Evolutionary conservation across 2,329 filamentous ascomycete genomes (phyloP).

Genomic region (Arthrocladium fulminans): DNA sequence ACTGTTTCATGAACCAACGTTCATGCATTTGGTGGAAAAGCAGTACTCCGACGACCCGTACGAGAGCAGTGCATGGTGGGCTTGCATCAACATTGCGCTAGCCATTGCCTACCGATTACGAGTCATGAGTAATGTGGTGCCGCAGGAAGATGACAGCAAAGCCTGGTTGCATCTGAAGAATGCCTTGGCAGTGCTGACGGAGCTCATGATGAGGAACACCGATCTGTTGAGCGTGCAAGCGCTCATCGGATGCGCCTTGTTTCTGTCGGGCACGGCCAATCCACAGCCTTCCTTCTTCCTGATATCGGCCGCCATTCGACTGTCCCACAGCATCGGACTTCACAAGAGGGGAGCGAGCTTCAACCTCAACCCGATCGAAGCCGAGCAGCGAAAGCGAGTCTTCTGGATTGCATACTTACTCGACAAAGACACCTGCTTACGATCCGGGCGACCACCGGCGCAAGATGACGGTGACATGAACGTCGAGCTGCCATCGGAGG

Average conservation of each 20-base stretch:
- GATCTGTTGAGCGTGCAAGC: slow-evolving; percentile 93
- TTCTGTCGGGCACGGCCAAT: slow-evolving; percentile 92
- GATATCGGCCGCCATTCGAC: slow-evolving; percentile 78
- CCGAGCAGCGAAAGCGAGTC: slow-evolving; percentile 75
- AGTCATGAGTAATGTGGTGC: slow-evolving; percentile 89
- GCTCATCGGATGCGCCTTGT: slow-evolving; percentile 82
- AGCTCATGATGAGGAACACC: slow-evolving; percentile 91
- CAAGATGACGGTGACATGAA: slow-evolving; percentile 85
- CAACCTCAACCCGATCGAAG: slow-evolving; percentile 85
- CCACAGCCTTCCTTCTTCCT: slow-evolving; percentile 89
- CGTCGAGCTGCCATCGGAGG: slow-evolving; percentile 83
- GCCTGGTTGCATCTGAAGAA: slow-evolving; percentile 97
- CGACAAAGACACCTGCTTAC: slow-evolving; percentile 64
- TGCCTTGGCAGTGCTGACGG: slow-evolving; percentile 83
- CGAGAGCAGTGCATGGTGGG: slow-evolving; percentile 96
- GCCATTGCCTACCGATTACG: slow-evolving; percentile 89
- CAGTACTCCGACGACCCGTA: slow-evolving; percentile 92
- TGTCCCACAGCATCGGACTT: slow-evolving; percentile 88
- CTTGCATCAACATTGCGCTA: slow-evolving; percentile 83
- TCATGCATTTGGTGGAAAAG: slow-evolving; percentile 92
- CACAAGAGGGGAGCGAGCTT: slow-evolving; percentile 91
- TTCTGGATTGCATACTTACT: slow-evolving; percentile 71
- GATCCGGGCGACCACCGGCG: slow-evolving; percentile 61
- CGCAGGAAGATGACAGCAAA: slow-evolving; percentile 84
- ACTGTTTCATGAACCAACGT: slow-evolving; percentile 92